Conservation (phyloP, 2,329 filamentous ascomycete species). For the Venturia effusa region DNA sequence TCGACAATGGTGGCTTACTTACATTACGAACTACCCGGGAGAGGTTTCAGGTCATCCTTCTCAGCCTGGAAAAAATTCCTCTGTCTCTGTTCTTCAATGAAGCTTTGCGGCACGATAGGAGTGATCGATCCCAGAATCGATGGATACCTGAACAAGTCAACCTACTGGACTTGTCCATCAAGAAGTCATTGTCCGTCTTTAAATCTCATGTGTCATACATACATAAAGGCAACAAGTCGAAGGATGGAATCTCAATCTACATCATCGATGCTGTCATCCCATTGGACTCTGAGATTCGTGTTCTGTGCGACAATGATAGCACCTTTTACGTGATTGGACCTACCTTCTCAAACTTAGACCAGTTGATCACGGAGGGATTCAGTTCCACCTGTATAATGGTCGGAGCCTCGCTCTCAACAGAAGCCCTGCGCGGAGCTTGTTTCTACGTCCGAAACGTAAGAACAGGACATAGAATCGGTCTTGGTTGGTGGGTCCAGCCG, state of each 20-base stretch:
- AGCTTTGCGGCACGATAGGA: neutral
- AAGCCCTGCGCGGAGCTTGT: neutral
- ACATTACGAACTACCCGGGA: neutral
- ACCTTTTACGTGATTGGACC: neutral
- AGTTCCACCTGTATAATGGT: neutral
- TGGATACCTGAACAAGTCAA: neutral
- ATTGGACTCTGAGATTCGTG: neutral
- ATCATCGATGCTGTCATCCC: neutral
- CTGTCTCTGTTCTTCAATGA: neutral
- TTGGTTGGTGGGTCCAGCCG: no score
- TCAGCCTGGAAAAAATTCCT: neutral
- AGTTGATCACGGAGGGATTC: neutral
- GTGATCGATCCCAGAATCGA: neutral
- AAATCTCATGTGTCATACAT: neutral
- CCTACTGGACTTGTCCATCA: neutral
- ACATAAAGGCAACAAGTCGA: neutral
- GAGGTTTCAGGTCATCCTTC: neutral
- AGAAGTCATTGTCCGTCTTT: no score
- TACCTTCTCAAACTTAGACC: neutral
- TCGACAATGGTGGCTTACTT: neutral
- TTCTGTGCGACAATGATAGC: neutral
- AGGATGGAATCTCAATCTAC: neutral
- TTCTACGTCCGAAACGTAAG: neutral
- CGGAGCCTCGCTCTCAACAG: neutral
- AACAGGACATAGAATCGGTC: no score